phyloP scores from a whole-genome alignment of 176 grass and related monocot species.

The Hyparrhenia diplandra region DNA sequence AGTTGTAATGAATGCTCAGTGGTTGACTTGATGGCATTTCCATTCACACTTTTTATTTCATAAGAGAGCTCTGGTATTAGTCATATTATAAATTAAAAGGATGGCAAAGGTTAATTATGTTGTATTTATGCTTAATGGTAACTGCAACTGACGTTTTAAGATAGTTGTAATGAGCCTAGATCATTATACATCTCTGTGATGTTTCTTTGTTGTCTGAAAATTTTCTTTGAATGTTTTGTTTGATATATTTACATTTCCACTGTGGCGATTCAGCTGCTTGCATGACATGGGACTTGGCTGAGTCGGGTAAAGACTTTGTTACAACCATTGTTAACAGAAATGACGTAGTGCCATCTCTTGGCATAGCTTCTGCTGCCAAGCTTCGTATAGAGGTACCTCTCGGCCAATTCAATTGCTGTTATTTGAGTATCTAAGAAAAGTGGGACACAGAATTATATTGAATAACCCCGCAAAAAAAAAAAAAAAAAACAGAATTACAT shows the following conservation, averaged over 20 bases:
- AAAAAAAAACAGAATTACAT: no score
- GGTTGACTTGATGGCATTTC: neutral
- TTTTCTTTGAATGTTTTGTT: neutral
- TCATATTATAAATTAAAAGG: neutral
- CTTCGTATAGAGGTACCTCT: constrained; percentile 62
- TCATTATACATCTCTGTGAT: constrained; percentile 1
- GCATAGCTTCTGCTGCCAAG: constrained; percentile 43
- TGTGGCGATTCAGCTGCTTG: constrained; percentile 60
- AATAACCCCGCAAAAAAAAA: no score
- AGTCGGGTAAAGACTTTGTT: constrained; percentile 71
- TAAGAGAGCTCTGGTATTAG: neutral
- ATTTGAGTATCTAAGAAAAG: constrained; percentile 12
- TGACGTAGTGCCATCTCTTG: constrained; percentile 75
- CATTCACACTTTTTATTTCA: neutral
- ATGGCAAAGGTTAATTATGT: neutral
- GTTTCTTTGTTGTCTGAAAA: constrained; percentile 10
- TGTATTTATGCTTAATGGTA: neutral
- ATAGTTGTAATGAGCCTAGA: neutral
- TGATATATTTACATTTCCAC: constrained; percentile 30
- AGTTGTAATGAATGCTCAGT: neutral
- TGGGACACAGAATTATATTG: neutral
- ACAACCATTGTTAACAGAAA: constrained; percentile 76
- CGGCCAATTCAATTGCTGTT: neutral
- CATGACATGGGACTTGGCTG: constrained; percentile 91
- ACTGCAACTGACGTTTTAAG: neutral